Conservation (phyloP, 2,329 filamentous ascomycete species). For the Colletotrichum shisoi region DNA sequence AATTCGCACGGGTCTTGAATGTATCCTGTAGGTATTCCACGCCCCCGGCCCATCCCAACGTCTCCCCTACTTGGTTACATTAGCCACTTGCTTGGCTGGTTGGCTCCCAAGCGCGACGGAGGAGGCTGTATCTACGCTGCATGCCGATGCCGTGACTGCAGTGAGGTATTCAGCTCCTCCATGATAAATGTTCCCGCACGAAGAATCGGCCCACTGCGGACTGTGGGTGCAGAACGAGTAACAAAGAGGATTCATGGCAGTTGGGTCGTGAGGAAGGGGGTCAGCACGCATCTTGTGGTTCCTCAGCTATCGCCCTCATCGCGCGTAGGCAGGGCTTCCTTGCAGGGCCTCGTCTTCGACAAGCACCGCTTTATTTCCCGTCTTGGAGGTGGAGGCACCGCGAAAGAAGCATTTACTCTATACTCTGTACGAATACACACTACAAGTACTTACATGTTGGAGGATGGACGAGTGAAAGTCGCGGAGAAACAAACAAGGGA, state of each 20-base stretch:
- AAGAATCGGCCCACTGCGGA: constrained; percentile 1
- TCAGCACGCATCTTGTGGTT: constrained; percentile 13
- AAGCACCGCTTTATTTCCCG: constrained; percentile 23
- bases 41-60: constrained; percentile 31
- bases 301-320: constrained; percentile 17
- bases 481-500: constrained; percentile 15
- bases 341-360: constrained; percentile 10
- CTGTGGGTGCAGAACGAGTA: not conserved
- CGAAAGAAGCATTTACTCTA: constrained; percentile 1
- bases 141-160: constrained; percentile 8
- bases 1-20: constrained; percentile 10
- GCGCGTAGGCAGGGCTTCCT: constrained; percentile 21
- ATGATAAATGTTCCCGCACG: constrained; percentile 12
- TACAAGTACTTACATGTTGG: too few species aligned
- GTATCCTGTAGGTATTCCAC: constrained; percentile 22
- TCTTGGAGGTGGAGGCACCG: constrained; percentile 22
- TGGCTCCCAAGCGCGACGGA: not conserved
- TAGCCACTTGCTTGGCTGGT: constrained; percentile 31
- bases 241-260: constrained; percentile 7
- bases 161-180: not conserved
- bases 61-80: constrained; percentile 25
- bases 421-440: too few species aligned
- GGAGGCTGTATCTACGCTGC: constrained; percentile 2
- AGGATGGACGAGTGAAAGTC: constrained; percentile 9
- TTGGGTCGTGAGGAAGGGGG: constrained; percentile 17